Conservation (phyloP, 139 green algal species). For the Picochlorum costavermella region DNA sequence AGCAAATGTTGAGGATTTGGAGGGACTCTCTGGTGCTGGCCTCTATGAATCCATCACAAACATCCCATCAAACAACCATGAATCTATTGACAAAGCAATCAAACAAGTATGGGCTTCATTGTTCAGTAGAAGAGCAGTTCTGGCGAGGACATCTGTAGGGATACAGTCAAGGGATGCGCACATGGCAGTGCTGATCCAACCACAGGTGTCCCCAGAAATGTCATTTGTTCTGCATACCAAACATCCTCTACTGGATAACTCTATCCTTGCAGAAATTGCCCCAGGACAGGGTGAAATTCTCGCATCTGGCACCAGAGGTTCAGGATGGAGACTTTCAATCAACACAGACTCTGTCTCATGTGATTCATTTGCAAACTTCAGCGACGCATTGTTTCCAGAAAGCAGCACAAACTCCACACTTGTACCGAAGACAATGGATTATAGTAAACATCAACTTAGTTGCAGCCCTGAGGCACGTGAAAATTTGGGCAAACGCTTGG, state of each 20-base stretch:
- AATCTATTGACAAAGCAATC: constrained; percentile 51
- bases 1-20: constrained; percentile 94
- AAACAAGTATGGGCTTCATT: constrained; percentile 83
- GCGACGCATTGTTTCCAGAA: constrained; percentile 46
- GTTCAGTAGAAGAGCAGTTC: constrained; percentile 75
- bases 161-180: constrained; percentile 55
- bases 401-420: constrained; percentile 11
- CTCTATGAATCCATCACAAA: constrained; percentile 91
- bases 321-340: constrained; percentile 77
- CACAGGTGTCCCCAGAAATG: constrained; percentile 57
- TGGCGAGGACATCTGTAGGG: constrained; percentile 52
- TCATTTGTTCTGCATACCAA: constrained; percentile 85
- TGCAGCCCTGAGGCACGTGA: constrained; percentile 12
- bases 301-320: constrained; percentile 72
- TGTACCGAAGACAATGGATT: constrained; percentile 61
- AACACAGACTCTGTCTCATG: constrained; percentile 57
- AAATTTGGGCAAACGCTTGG: constrained; percentile 39
- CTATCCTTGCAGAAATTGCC: constrained; percentile 75
- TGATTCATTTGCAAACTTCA: constrained; percentile 91
- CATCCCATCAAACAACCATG: constrained; percentile 32
- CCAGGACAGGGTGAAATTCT: constrained; percentile 88
- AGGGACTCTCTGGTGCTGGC: constrained; percentile 61
- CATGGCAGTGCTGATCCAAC: constrained; percentile 90
- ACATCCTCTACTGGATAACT: constrained; percentile 42
- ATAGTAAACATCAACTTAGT: constrained; percentile 54